Percentiles rank a stretch among this genome's conserved stretches.
Conservation (phyloP, 2,329 filamentous ascomycete species). For the Geosmithia putterillii region DNA sequence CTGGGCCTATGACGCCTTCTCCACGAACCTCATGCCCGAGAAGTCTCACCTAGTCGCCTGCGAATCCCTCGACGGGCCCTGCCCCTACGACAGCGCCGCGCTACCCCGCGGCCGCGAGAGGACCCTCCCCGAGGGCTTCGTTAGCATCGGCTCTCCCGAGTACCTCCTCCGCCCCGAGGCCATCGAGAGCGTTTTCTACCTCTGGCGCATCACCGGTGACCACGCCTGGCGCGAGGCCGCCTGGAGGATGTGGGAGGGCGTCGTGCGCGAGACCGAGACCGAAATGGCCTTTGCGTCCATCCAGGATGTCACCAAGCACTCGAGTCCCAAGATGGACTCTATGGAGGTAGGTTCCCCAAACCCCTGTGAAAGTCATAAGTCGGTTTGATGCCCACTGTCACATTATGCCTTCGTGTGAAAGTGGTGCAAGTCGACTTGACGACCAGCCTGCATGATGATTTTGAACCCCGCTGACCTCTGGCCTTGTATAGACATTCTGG, state of each 20-base stretch:
- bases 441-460: no score
- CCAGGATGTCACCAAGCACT: constrained; percentile 17
- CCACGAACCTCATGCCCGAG: constrained; percentile 43
- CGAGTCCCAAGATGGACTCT: constrained; percentile 34
- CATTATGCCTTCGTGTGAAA: no score
- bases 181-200: constrained; percentile 39
- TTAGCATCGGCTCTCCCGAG: constrained; percentile 29
- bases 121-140: constrained; percentile 42
- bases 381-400: no score
- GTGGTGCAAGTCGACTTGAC: no score
- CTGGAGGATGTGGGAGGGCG: constrained; percentile 34
- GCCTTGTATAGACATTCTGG: constrained; percentile 45
- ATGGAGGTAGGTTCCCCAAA: constrained; percentile 40
- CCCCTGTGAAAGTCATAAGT: no score
- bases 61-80: constrained; percentile 18
- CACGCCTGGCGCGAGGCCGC: constrained; percentile 28
- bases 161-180: constrained; percentile 36
- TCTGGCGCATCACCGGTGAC: constrained; percentile 37
- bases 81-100: constrained; percentile 16
- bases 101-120: constrained; percentile 6
- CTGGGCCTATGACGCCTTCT: constrained; percentile 38
- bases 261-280: constrained; percentile 28
- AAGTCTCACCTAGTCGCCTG: constrained; percentile 25
- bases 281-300: constrained; percentile 29
- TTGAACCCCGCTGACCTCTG: constrained; percentile 8